These are phyloP conservation scores for Mycosphaerella sp. DNA, from an alignment of 2,329 filamentous ascomycete species.

Conservation along the genomic window DNA sequence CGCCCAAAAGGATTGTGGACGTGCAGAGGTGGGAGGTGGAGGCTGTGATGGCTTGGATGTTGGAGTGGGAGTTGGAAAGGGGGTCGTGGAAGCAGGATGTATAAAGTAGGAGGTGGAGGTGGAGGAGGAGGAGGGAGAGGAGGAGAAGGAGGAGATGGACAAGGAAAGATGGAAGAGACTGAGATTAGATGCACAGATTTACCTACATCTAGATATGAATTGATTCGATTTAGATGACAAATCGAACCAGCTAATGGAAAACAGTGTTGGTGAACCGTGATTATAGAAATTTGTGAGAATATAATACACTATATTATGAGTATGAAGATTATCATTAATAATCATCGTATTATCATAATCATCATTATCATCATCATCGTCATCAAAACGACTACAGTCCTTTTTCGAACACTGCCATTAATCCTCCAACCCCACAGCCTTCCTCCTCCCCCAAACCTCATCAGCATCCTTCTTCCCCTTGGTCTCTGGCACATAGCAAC, in stretches of 20 bases:
- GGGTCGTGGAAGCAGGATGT: constrained; percentile 4
- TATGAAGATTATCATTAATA: background rate
- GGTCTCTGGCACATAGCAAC: constrained; percentile 71
- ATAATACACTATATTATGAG: background rate
- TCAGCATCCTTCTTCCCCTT: constrained; percentile 76
- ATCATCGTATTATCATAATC: background rate
- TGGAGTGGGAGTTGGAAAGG: constrained; percentile 46
- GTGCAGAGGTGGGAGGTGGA: constrained; percentile 53
- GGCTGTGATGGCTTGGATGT: constrained; percentile 63
- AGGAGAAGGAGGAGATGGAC: too few relatives aligned
- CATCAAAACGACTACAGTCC: too few relatives aligned
- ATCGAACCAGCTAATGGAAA: too few relatives aligned
- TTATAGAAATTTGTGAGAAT: too few relatives aligned
- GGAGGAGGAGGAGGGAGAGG: too few relatives aligned
- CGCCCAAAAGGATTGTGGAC: constrained; percentile 53
- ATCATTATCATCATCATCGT: background rate
- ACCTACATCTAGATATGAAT: too few relatives aligned
- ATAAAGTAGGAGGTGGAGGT: background rate
- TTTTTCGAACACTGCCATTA: background rate
- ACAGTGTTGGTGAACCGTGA: too few relatives aligned
- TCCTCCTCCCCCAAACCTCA: constrained; percentile 78
- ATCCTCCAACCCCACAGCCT: constrained; percentile 20
- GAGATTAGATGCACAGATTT: too few relatives aligned
- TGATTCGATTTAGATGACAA: too few relatives aligned
- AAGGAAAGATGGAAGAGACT: too few relatives aligned